phyloP scores from a whole-genome alignment of 495 filamentous ascomycete species.

The Xylaria telfairii region DNA sequence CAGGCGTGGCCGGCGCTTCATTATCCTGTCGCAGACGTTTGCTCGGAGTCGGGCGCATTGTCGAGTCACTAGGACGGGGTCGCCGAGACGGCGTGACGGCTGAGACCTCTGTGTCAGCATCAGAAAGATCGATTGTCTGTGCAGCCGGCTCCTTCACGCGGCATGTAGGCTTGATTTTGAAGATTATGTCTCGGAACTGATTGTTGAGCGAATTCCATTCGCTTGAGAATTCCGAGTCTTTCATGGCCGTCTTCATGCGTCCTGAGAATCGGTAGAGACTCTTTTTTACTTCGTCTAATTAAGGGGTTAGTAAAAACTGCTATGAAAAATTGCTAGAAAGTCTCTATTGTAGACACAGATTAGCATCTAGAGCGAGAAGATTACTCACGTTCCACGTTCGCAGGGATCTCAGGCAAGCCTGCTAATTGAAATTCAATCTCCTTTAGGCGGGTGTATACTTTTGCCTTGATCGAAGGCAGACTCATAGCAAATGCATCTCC shows the following conservation, averaged over 20 bases:
- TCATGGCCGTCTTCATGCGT: conserved; percentile 42
- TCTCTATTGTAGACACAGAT: background rate
- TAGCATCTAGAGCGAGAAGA: background rate
- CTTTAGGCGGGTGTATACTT: conserved; percentile 58
- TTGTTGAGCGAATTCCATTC: conserved; percentile 41
- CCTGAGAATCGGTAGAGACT: conserved; percentile 49
- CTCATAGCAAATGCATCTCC: conserved; percentile 39
- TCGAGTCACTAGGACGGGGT: conserved; percentile 34
- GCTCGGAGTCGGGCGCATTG: conserved; percentile 31
- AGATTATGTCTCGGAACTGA: conserved; percentile 43
- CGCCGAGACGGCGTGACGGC: conserved; percentile 30
- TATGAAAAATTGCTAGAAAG: background rate
- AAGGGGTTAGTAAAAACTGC: background rate
- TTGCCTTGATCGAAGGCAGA: conserved; percentile 63
- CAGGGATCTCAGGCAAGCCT: conserved; percentile 61
- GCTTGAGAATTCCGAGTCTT: conserved; percentile 40
- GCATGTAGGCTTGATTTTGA: conserved; percentile 52
- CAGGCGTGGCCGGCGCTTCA: conserved; percentile 5
- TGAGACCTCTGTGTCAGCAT: conserved; percentile 34
- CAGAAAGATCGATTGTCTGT: conserved; percentile 40
- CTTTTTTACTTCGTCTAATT: conserved; percentile 47
- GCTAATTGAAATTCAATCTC: conserved; percentile 55
- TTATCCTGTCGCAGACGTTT: conserved; percentile 30
- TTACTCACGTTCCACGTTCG: conserved; percentile 47
- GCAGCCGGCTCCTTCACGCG: conserved; percentile 40